phyloP scores from a whole-genome alignment of 257 asterid species.

The Solanum paucissectum region DNA sequence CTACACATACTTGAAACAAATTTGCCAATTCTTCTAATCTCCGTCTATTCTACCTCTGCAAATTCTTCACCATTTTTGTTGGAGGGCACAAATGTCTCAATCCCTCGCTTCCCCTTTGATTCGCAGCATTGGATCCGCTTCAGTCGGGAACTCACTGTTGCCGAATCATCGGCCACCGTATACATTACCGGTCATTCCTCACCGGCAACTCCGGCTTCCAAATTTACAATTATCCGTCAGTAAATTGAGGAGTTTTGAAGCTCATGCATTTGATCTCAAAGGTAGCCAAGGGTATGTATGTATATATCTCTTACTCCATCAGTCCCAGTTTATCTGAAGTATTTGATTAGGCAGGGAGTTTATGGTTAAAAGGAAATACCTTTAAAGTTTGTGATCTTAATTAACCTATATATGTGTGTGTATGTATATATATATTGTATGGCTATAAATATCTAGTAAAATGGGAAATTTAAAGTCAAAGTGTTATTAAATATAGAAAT shows the following conservation, averaged over 20 bases:
- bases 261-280: slow-evolving; percentile 37
- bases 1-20: background rate
- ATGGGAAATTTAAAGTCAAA: background rate
- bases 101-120: slow-evolving; percentile 7
- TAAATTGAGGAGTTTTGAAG: slow-evolving; percentile 15
- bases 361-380: background rate
- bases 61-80: background rate
- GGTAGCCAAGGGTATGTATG: slow-evolving; percentile 52
- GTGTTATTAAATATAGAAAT: background rate
- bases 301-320: background rate
- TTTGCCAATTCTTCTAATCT: background rate
- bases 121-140: slow-evolving; percentile 2
- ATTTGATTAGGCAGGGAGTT: background rate
- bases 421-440: background rate
- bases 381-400: background rate
- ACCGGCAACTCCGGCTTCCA: slow-evolving; percentile 10
- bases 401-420: background rate
- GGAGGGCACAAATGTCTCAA: slow-evolving; percentile 12
- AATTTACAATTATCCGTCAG: slow-evolving; percentile 4
- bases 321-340: background rate
- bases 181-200: slow-evolving; percentile 18
- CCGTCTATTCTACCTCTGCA: background rate
- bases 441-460: background rate
- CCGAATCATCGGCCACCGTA: slow-evolving; percentile 6
- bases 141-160: slow-evolving; percentile 9